A percentile compares a stretch with the other conserved stretches of the same genome.
These are phyloP conservation scores for Phytophthora pini DNA, from an alignment of 352 stramenopile species.

Conservation along the genomic window DNA sequence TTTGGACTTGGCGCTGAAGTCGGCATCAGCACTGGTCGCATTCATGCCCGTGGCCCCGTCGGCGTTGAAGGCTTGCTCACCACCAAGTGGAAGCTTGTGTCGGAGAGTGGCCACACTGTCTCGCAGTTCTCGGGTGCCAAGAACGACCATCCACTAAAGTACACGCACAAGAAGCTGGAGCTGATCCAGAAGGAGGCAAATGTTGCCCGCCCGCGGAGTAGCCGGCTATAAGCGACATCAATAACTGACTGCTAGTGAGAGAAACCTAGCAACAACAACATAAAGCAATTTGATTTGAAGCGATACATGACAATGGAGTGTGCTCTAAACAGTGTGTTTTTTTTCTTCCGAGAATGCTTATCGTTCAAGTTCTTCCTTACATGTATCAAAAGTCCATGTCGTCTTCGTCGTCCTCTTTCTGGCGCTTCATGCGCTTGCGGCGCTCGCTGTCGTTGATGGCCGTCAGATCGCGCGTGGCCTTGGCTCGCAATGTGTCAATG, in stretches of 20 bases:
- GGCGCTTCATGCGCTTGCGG: constrained; percentile 66
- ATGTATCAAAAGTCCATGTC: constrained; percentile 50
- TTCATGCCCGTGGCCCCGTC: constrained; percentile 96
- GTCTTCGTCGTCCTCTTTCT: constrained; percentile 54
- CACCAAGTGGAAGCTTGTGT: constrained; percentile 97
- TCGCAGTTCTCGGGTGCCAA: constrained; percentile 62
- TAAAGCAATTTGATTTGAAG: constrained; percentile 27
- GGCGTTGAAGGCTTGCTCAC: constrained; percentile 97
- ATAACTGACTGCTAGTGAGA: constrained; percentile 9
- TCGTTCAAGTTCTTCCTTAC: constrained; percentile 1
- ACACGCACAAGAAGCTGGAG: constrained; percentile 82
- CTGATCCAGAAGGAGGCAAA: constrained; percentile 69
- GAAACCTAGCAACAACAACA: constrained; percentile 14
- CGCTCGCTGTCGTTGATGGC: constrained; percentile 76
- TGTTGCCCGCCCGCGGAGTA: constrained; percentile 71
- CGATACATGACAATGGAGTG: constrained; percentile 2
- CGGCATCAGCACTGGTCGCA: constrained; percentile 97
- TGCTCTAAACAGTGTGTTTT: constrained; percentile 15
- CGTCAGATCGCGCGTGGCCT: constrained; percentile 75
- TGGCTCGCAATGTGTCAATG: constrained; percentile 85
- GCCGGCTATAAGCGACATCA: constrained; percentile 58
- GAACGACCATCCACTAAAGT: constrained; percentile 56
- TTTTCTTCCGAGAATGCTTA: neutral
- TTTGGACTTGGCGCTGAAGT: constrained; percentile 98
- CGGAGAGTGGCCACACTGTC: constrained; percentile 84